Percentiles rank a stretch among this genome's conserved stretches.
Evolutionary conservation across 768 basidiomycete species (phyloP).

Genomic region (Russula vinacea): DNA sequence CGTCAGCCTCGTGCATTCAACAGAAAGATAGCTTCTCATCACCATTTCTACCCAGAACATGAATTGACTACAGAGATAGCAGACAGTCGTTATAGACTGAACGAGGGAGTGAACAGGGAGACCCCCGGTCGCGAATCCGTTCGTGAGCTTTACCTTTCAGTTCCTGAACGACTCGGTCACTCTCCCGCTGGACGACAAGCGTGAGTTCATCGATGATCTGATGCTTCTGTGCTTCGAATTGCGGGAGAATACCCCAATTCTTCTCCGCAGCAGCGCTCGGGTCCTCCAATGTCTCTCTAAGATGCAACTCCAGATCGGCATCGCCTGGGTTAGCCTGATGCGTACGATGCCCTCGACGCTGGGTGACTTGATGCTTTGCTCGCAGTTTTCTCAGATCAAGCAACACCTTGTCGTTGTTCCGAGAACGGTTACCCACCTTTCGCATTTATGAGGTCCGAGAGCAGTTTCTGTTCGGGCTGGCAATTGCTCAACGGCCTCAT

Average conservation of each 20-base stretch:
- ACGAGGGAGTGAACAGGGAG: too few relatives aligned
- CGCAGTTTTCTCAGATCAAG: constrained; percentile 25
- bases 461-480: constrained; percentile 24
- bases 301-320: neutral
- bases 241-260: constrained; percentile 29
- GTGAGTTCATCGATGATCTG: constrained; percentile 19
- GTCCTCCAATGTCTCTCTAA: constrained; percentile 32
- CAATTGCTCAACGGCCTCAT: constrained; percentile 20
- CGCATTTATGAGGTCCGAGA: constrained; percentile 17
- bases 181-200: constrained; percentile 27
- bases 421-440: constrained; percentile 34
- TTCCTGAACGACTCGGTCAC: constrained; percentile 24
- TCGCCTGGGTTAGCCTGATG: neutral
- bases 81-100: neutral
- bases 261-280: constrained; percentile 29
- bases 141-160: constrained; percentile 32
- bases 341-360: neutral
- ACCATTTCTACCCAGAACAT: constrained; percentile 35
- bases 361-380: neutral
- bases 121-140: constrained; percentile 25
- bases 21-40: neutral
- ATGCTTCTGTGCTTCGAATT: constrained; percentile 29
- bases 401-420: constrained; percentile 28
- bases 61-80: constrained; percentile 1
- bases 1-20: neutral